Conservation (phyloP, 306 rosid species). For the Arachis hypogaea region DNA sequence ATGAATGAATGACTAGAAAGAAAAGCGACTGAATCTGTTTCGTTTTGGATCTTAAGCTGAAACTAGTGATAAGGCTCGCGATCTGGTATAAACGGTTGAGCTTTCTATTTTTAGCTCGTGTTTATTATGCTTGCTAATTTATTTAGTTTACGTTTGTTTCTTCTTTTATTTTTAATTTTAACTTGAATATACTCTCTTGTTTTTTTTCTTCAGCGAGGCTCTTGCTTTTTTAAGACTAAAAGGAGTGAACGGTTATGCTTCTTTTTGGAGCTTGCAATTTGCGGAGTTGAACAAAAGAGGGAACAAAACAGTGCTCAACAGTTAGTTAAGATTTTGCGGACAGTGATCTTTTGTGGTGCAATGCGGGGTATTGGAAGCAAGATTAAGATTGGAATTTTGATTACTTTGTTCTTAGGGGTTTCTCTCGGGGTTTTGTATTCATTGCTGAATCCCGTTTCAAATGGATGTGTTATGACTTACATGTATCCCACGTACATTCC, state of each 20-base stretch:
- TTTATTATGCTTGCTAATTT: slow-evolving; percentile 8
- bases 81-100: slow-evolving; percentile 18
- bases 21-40: slow-evolving; percentile 23
- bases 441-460: slow-evolving; percentile 73
- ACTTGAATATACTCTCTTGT: slow-evolving; percentile 10
- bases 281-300: neutral
- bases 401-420: slow-evolving; percentile 52
- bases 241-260: neutral
- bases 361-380: slow-evolving; percentile 72
- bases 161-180: neutral
- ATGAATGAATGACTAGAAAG: neutral
- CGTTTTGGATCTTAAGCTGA: slow-evolving; percentile 24
- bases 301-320: neutral
- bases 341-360: slow-evolving; percentile 9
- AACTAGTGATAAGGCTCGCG: neutral
- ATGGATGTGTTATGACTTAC: slow-evolving; percentile 92
- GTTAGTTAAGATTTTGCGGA: slow-evolving; percentile 26
- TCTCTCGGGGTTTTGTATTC: slow-evolving; percentile 70
- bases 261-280: neutral
- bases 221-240: neutral
- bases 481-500: slow-evolving; percentile 98
- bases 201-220: neutral
- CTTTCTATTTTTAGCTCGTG: neutral
- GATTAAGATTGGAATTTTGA: slow-evolving; percentile 59
- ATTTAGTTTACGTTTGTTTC: no score